Evolutionary conservation across 139 green algal species (phyloP).

Genomic region (Chlamydomonas sp.): DNA sequence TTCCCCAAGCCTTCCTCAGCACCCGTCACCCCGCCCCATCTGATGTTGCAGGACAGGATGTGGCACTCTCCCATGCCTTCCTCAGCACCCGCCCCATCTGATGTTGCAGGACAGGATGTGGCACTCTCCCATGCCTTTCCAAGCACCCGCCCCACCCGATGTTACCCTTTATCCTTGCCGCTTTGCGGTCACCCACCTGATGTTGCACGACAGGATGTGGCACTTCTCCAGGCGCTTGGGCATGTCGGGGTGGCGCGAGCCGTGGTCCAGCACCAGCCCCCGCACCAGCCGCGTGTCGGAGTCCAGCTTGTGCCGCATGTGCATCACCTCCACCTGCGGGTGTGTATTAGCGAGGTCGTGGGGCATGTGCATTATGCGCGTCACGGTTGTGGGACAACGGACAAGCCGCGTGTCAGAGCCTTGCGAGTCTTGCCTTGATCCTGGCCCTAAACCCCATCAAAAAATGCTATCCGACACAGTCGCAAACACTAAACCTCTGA

Average conservation of each 20-base stretch:
- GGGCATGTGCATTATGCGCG: not conserved
- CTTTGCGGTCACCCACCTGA: constrained; percentile 48
- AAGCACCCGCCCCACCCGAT: not conserved
- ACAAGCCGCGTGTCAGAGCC: not conserved
- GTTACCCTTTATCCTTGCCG: not conserved
- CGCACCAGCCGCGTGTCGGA: constrained; percentile 92
- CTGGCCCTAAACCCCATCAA: too few species aligned
- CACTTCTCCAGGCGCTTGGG: constrained; percentile 92
- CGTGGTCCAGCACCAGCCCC: constrained; percentile 98
- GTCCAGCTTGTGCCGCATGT: constrained; percentile 98
- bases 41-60: too few species aligned
- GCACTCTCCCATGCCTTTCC: not conserved
- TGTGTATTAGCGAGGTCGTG: too few species aligned
- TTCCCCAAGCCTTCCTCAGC: too few species aligned
- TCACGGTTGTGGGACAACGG: not conserved
- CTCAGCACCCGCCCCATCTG: too few species aligned
- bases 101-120: too few species aligned
- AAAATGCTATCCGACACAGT: too few species aligned
- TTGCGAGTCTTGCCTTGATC: not conserved
- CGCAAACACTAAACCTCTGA: too few species aligned
- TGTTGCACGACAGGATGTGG: constrained; percentile 96
- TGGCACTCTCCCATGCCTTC: too few species aligned
- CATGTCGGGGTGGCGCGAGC: constrained; percentile 98
- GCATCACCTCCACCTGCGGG: constrained; percentile 96
- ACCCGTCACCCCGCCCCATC: too few species aligned